Base-by-base conservation (phyloP, 495 filamentous ascomycete species). In the Lophiostoma macrostomum region DNA sequence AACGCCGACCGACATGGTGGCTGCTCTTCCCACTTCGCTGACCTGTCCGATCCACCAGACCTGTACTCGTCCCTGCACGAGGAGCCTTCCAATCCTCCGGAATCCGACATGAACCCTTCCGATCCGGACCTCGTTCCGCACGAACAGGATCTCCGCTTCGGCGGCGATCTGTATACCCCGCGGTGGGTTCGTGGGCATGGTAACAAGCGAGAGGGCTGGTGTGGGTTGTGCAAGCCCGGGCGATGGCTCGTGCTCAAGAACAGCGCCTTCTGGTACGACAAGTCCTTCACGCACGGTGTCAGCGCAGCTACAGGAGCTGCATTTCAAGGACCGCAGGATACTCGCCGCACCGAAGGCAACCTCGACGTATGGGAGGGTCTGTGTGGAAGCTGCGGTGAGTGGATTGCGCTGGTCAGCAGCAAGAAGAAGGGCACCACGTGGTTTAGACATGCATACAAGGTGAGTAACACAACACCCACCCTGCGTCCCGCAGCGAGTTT, bases 391-490 rank as follows among this genome's bases (percentile, higher is more conserved):
- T 90, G 86, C 65, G 82, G 80, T 45, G 84, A 88, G 31, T 90
- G 86, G 86, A 84, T 89, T 50, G 79, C 84, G 12, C 68, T 90
- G 35, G 82, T 87, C 34, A 88, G 83, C 67, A 88, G 83, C 62
- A 90, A 89, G 75, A 90, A 88, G 75, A 90, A 90, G 72, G 86
- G 86, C 2, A 89, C 86, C 4, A 87, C 86, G 4, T 90, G 86
- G 86, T 90, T 90, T 59, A 74, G 86, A 55, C 86, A 90, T 65
- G 86, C 86, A 34, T 88, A 90, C 66, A 90, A 89, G 80, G 85
- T 88, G 62, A 67, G 73, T 70, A 25, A 34, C 22, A 10, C 35
- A 29, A 16, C 19, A 25, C 22, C 13, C 20, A 38, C 30, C 16
- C 51, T 20, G 22, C 42, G 42, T 35, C 58, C 41, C 56, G 19